Conservation (phyloP, 2,329 filamentous ascomycete species). For the Beauveria medogensis region DNA sequence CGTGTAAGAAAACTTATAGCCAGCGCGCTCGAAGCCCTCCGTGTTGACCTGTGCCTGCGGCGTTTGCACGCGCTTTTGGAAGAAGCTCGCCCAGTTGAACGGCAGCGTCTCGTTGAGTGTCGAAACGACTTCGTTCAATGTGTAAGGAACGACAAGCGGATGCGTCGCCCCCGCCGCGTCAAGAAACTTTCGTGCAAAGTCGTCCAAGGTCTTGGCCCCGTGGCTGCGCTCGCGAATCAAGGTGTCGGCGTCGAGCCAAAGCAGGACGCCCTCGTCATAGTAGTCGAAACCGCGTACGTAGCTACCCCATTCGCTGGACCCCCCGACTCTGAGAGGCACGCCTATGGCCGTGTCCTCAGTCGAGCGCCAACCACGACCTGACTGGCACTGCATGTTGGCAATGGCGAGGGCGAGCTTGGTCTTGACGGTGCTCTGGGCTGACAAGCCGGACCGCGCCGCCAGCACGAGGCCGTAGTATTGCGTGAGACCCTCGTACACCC, state of each 20-base stretch:
- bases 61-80: background rate
- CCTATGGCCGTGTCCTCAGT: constrained; percentile 12
- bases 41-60: constrained; percentile 6
- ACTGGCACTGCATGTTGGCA: background rate
- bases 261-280: constrained; percentile 8
- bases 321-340: background rate
- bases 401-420: background rate
- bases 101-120: background rate
- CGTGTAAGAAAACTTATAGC: constrained; percentile 2
- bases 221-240: constrained; percentile 6
- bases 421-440: background rate
- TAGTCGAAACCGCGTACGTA: constrained; percentile 1
- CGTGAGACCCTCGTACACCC: constrained; percentile 13
- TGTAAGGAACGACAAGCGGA: constrained; percentile 9
- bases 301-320: background rate
- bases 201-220: constrained; percentile 6
- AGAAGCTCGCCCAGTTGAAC: constrained; percentile 5
- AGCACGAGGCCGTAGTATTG: constrained; percentile 10
- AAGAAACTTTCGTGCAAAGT: constrained; percentile 7
- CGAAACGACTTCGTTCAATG: constrained; percentile 4
- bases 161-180: background rate
- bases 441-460: constrained; percentile 5
- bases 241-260: constrained; percentile 12
- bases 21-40: constrained; percentile 10
- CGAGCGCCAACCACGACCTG: constrained; percentile 8